Conservation (phyloP, 2,329 filamentous ascomycete genomes). For the Fusarium sp. region DNA sequence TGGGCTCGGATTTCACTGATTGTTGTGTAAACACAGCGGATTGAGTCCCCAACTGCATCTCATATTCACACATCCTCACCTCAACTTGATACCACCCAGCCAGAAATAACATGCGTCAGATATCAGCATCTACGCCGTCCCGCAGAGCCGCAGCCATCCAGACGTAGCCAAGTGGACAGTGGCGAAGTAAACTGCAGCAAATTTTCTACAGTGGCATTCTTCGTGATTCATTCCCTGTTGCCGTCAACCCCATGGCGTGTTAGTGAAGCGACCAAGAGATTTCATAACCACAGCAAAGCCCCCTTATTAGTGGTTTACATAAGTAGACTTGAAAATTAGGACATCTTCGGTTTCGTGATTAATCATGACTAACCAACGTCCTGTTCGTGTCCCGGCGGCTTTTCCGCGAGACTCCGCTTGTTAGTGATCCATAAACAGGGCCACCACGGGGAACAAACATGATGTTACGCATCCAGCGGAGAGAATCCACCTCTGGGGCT, state of each 20-base stretch:
- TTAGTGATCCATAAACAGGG: slow-evolving; percentile 23
- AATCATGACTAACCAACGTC: slow-evolving; percentile 18
- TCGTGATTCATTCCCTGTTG: not conserved
- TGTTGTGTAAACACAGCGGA: not conserved
- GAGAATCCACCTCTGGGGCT: slow-evolving; percentile 14
- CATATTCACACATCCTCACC: slow-evolving; percentile 31
- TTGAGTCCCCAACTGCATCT: not conserved
- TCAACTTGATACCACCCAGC: slow-evolving; percentile 39
- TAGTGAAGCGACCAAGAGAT: slow-evolving; percentile 1
- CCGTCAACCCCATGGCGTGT: not conserved
- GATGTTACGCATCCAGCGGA: slow-evolving; percentile 40
- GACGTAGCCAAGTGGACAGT: slow-evolving; percentile 38
- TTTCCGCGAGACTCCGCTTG: slow-evolving; percentile 28
- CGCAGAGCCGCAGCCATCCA: slow-evolving; percentile 44
- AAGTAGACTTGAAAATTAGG: not conserved
- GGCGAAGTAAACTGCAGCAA: slow-evolving; percentile 13
- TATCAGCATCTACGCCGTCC: slow-evolving; percentile 29
- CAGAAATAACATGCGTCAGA: slow-evolving; percentile 16
- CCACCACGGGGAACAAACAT: slow-evolving; percentile 20
- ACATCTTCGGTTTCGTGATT: slow-evolving; percentile 16
- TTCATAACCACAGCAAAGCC: not conserved
- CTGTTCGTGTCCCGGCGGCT: slow-evolving; percentile 12
- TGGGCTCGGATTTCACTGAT: not conserved
- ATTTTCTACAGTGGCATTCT: not conserved
- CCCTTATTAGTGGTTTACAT: not conserved